A percentile compares a stretch with the other conserved stretches of the same genome.
phyloP scores from a whole-genome alignment of 2,329 filamentous ascomycete species.

The Cercospora brassicicola region DNA sequence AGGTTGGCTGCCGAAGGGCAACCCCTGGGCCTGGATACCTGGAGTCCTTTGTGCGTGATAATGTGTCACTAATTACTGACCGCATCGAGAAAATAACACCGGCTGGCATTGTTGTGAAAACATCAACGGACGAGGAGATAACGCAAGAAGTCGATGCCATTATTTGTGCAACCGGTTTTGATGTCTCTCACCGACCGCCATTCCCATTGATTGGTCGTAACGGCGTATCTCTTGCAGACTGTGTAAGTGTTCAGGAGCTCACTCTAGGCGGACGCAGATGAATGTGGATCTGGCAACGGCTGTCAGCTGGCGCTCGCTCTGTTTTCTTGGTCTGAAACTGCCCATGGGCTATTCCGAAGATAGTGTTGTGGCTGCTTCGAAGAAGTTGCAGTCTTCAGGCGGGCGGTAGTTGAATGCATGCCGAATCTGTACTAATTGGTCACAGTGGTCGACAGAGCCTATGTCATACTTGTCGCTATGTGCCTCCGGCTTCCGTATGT shows the following conservation, averaged over 20 bases:
- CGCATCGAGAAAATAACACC: conserved; percentile 29
- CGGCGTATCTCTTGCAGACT: conserved; percentile 26
- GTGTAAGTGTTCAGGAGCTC: background rate
- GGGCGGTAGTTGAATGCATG: background rate
- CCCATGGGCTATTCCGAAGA: background rate
- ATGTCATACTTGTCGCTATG: conserved; percentile 32
- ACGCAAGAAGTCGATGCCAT: conserved; percentile 23
- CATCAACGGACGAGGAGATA: conserved; percentile 21
- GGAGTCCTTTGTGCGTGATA: conserved; percentile 39
- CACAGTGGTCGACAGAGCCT: conserved; percentile 30
- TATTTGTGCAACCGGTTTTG: conserved; percentile 44
- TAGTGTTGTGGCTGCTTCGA: background rate
- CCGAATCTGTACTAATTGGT: background rate
- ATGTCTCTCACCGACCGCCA: conserved; percentile 41
- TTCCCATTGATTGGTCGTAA: conserved; percentile 44
- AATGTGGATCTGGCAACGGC: background rate
- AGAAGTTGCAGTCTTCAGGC: background rate
- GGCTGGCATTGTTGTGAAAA: conserved; percentile 29
- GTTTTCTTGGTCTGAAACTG: background rate
- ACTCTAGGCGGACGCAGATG: background rate
- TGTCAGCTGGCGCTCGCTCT: background rate
- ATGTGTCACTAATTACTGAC: conserved; percentile 34
- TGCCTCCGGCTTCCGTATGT: conserved; percentile 30
- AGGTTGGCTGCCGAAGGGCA: conserved; percentile 61
- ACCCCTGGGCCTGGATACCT: conserved; percentile 44